Evolutionary conservation across 257 asterid species (phyloP).

Genomic region (Gentiana macrophylla): DNA sequence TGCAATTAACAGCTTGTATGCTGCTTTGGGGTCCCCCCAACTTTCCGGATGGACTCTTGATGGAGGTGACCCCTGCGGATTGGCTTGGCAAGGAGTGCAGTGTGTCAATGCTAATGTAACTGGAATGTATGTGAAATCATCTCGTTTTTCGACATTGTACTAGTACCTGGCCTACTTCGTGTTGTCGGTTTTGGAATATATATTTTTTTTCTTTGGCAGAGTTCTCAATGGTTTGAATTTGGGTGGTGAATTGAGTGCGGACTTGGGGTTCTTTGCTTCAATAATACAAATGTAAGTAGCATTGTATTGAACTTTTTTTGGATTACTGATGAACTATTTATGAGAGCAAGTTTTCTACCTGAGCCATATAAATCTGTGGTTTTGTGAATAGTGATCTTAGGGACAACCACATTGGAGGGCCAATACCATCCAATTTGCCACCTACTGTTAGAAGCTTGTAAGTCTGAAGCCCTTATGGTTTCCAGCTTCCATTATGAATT

Average conservation of each 20-base stretch:
- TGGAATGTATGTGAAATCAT: conserved; percentile 42
- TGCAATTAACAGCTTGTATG: conserved; percentile 67
- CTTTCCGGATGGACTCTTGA: conserved; percentile 65
- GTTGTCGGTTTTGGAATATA: not conserved
- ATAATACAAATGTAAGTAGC: conserved; percentile 54
- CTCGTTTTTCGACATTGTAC: not conserved
- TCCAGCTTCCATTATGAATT: too few relatives aligned
- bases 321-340: not conserved
- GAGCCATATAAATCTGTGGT: conserved; percentile 4
- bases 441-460: conserved; percentile 59
- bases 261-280: conserved; percentile 55
- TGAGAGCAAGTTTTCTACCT: not conserved
- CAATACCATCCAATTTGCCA: conserved; percentile 61
- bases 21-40: conserved; percentile 50
- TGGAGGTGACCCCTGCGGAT: conserved; percentile 94
- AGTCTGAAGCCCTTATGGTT: conserved; percentile 12
- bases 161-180: not conserved
- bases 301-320: not conserved
- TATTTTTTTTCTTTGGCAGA: conserved; percentile 26
- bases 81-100: conserved; percentile 75
- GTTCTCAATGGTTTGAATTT: conserved; percentile 43
- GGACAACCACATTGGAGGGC: conserved; percentile 81
- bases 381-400: conserved; percentile 52
- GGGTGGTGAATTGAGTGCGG: conserved; percentile 55
- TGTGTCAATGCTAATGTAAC: conserved; percentile 74